A percentile compares a stretch with the other conserved stretches of the same genome.
Conservation (phyloP, 768 basidiomycete genomes). For the Lactifluus hygrophoroides region DNA sequence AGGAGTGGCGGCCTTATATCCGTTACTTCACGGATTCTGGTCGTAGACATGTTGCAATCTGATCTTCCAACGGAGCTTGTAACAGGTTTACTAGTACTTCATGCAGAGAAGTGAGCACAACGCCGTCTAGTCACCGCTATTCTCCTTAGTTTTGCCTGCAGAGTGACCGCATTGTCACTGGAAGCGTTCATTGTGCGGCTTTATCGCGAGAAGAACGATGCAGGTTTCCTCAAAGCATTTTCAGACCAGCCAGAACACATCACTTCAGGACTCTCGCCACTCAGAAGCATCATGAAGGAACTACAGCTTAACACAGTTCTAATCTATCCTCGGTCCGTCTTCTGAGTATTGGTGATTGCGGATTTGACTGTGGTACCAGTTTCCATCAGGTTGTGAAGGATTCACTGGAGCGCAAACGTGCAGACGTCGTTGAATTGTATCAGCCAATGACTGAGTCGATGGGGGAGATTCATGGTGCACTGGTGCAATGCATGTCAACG, state of each 20-base stretch:
- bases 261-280: slow-evolving; percentile 82
- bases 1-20: slow-evolving; percentile 83
- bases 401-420: slow-evolving; percentile 71
- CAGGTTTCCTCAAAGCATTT: slow-evolving; percentile 93
- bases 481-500: slow-evolving; percentile 88
- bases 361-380: slow-evolving; percentile 33
- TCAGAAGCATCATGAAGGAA: slow-evolving; percentile 89
- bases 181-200: slow-evolving; percentile 93
- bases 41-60: slow-evolving; percentile 87
- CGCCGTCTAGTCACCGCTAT: background rate
- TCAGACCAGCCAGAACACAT: slow-evolving; percentile 96
- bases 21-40: slow-evolving; percentile 88
- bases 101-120: slow-evolving; percentile 71
- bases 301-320: slow-evolving; percentile 82
- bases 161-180: slow-evolving; percentile 73
- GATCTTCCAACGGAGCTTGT: slow-evolving; percentile 81
- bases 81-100: slow-evolving; percentile 82
- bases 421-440: slow-evolving; percentile 88
- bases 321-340: slow-evolving; percentile 76
- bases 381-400: slow-evolving; percentile 87
- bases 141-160: slow-evolving; percentile 24
- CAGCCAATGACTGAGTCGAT: slow-evolving; percentile 80
- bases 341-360: background rate
- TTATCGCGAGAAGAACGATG: slow-evolving; percentile 81
- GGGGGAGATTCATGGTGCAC: slow-evolving; percentile 86